Conservation (phyloP, 352 stramenopile genomes). For the Globisporangium echinulatum region DNA sequence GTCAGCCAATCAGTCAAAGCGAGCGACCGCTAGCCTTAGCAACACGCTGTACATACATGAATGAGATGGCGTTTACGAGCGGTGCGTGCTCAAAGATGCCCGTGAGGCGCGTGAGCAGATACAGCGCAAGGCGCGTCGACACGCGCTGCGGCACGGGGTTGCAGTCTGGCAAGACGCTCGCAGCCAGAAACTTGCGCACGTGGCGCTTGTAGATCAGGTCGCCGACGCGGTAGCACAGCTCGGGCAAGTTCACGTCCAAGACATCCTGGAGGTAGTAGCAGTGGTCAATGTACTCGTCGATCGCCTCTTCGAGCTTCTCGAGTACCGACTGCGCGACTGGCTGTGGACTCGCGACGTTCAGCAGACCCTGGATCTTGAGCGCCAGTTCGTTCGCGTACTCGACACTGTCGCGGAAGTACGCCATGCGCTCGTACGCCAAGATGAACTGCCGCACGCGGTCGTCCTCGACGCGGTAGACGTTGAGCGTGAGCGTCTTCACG, state of each 20-base stretch:
- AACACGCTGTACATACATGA: conserved; percentile 35
- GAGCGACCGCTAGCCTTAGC: neutral
- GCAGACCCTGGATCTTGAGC: conserved; percentile 62
- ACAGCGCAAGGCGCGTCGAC: conserved; percentile 69
- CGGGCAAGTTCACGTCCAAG: conserved; percentile 73
- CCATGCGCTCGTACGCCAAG: conserved; percentile 60
- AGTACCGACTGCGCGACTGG: conserved; percentile 17
- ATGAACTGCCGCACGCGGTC: conserved; percentile 73
- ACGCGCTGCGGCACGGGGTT: conserved; percentile 62
- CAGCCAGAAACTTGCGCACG: conserved; percentile 57
- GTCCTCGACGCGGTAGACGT: conserved; percentile 76
- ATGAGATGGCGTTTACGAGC: conserved; percentile 70
- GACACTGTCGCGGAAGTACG: conserved; percentile 79
- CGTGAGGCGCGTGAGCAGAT: conserved; percentile 66
- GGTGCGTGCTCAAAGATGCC: conserved; percentile 75
- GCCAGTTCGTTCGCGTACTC: conserved; percentile 70
- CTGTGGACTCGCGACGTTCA: conserved; percentile 50
- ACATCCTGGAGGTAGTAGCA: conserved; percentile 84
- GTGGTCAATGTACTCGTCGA: conserved; percentile 82
- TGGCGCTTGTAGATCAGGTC: conserved; percentile 67
- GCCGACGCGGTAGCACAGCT: conserved; percentile 77
- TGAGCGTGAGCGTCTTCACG: conserved; percentile 84
- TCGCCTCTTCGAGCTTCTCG: conserved; percentile 74
- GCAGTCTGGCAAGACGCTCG: conserved; percentile 74
- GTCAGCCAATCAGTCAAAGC: neutral